These are phyloP conservation scores for Heterobasidion parviporum DNA, from an alignment of 1,284 basidiomycete genomes.

Conservation along the genomic window DNA sequence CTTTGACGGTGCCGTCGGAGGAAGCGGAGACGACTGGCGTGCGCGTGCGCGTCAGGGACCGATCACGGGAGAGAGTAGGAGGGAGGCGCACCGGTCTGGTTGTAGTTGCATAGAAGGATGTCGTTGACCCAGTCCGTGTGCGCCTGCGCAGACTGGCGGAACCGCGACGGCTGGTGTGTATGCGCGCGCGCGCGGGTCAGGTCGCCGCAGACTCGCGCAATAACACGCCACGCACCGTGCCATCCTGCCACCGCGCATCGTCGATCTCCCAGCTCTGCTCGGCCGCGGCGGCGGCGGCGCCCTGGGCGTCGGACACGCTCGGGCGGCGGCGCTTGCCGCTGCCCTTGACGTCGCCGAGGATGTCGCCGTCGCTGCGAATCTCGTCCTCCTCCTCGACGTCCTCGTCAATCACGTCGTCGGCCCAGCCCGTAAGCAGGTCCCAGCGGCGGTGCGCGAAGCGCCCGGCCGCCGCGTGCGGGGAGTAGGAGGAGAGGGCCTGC, in stretches of 20 bases:
- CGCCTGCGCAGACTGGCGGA: slow-evolving; percentile 78
- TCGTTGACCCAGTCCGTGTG: slow-evolving; percentile 98
- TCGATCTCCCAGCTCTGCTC: slow-evolving; percentile 81
- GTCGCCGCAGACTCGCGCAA: too few relatives aligned
- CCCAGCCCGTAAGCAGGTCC: slow-evolving; percentile 79
- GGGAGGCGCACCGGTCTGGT: slow-evolving; percentile 67
- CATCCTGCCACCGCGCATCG: slow-evolving; percentile 31
- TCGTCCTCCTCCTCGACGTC: slow-evolving; percentile 47
- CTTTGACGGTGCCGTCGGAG: slow-evolving; percentile 90
- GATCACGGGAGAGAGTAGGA: slow-evolving; percentile 5
- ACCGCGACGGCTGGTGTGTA: slow-evolving; percentile 49
- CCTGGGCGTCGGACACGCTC: slow-evolving; percentile 14
- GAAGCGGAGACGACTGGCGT: slow-evolving; percentile 82
- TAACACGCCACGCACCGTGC: too few relatives aligned
- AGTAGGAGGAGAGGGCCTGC: slow-evolving; percentile 14
- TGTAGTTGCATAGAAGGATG: slow-evolving; percentile 84
- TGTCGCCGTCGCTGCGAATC: slow-evolving; percentile 56
- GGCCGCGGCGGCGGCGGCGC: slow-evolving; percentile 38
- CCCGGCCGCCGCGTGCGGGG: background rate
- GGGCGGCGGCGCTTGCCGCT: slow-evolving; percentile 19
- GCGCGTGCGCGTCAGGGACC: background rate
- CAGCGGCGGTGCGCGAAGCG: slow-evolving; percentile 36
- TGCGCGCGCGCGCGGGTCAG: too few relatives aligned
- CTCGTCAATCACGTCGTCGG: slow-evolving; percentile 59
- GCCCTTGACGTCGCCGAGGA: slow-evolving; percentile 62